Evolutionary conservation across 2,329 filamentous ascomycete genomes (phyloP), one percentile per base, ranked within the genome.

Genomic region (Xylaria sp.): DNA sequence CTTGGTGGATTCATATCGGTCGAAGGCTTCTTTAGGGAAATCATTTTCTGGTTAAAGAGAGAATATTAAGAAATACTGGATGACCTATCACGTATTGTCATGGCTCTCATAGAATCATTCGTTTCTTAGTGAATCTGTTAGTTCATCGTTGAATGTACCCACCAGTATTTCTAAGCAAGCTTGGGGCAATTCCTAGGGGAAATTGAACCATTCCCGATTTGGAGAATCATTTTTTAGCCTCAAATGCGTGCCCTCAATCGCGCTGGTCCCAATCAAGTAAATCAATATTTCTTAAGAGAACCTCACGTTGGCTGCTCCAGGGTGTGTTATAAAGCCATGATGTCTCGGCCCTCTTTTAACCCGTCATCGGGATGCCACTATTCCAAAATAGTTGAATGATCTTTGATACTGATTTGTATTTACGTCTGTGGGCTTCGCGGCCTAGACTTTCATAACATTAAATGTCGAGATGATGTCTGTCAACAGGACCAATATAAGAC

Each of bases 11-110:
- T 55, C 70, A 74, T 73, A 25, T 58, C 44, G 23, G 53, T 9
- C 42, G 13, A 27, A 60, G 5, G 42, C 71, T 68, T n/a, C 10
- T 64, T 70, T 69, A 62, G 69, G 71, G 54, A 72, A 71, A 61
- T 68, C 29, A 71, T 59, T 27, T 71, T 65, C 37, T 37, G 40
- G 1, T 27, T 44, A 23, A 51, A 44, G 51, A n/a, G 42, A 6
- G 6, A 21, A 16, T 13, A 3, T 37, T 4, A n/a, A 35, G 23
- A 35, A 47, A 13, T 12, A 18, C 50, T 13, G 21, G 40, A 35
- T 3, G 6, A 16, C 23, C 18, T n/a, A 44, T 10, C 6, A 47
- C 23, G 13, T 21, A 62, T 23, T 12, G 8, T 35, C 18, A 62
- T 44, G 5, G 13, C n/a, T 23, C 18, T n/a, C n/a, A n/a, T n/a